A percentile compares a stretch with the other conserved stretches of the same genome.
These are phyloP conservation scores for Echites panduratus DNA, from an alignment of 257 asterid genomes.

Conservation along the genomic window DNA sequence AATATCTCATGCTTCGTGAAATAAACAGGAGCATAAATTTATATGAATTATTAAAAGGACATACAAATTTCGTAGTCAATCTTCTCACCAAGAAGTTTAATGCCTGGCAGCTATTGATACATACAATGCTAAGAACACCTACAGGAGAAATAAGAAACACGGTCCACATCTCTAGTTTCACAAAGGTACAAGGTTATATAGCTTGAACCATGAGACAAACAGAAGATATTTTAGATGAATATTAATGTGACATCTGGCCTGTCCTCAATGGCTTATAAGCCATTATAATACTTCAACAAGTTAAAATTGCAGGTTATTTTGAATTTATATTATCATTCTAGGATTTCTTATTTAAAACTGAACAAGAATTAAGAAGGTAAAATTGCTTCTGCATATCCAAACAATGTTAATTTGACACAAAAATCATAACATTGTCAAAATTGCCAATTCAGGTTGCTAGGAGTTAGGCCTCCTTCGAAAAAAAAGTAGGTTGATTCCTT, in stretches of 20 bases:
- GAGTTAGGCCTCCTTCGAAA: not conserved
- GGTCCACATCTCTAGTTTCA: not conserved
- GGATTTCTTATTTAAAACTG: not conserved
- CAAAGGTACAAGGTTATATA: not conserved
- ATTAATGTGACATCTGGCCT: not conserved
- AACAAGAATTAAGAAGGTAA: not conserved
- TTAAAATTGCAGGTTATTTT: not conserved
- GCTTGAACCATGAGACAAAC: not conserved
- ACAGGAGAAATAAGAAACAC: constrained; percentile 3
- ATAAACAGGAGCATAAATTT: not conserved
- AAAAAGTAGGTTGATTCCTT: not conserved
- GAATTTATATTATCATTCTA: not conserved
- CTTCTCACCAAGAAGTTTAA: not conserved
- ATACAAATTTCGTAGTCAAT: not conserved
- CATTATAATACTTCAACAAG: not conserved
- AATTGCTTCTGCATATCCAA: not conserved
- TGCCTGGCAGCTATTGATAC: not conserved
- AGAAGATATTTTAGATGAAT: not conserved
- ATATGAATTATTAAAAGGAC: not conserved
- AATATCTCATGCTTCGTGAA: not conserved
- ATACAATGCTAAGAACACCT: not conserved
- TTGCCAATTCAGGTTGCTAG: not conserved
- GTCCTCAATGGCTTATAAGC: not conserved
- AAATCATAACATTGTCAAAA: not conserved
- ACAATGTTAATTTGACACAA: not conserved